Percentiles rank a stretch among this genome's conserved stretches.
Evolutionary conservation across 2,329 filamentous ascomycete genomes (phyloP).

Genomic region (Thielaviopsis populi): DNA sequence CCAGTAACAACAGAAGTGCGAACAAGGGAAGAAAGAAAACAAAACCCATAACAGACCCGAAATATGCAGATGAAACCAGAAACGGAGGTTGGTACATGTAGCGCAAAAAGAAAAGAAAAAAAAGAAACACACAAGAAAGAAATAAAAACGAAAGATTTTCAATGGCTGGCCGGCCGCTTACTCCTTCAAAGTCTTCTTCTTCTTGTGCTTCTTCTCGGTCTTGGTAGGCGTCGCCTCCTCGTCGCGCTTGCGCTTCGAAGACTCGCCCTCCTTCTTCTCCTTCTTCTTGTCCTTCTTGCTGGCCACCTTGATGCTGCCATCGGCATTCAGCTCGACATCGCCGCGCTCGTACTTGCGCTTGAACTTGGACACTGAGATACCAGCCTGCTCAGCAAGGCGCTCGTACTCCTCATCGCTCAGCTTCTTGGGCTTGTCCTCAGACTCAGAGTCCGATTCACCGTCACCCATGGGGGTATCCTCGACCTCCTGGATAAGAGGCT

Average conservation of each 20-base stretch:
- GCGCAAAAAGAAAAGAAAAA: constrained; percentile 11
- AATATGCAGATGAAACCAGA: constrained; percentile 17
- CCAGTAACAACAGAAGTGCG: constrained; percentile 8
- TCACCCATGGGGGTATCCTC: constrained; percentile 26
- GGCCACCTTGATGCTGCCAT: constrained; percentile 50
- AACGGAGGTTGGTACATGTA: constrained; percentile 15
- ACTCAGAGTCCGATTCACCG: constrained; percentile 26
- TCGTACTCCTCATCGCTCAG: constrained; percentile 27
- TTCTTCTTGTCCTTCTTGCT: constrained; percentile 70
- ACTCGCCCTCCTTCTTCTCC: constrained; percentile 36
- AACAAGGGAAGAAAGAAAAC: constrained; percentile 11
- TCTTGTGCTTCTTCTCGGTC: constrained; percentile 42
- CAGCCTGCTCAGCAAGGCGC: constrained; percentile 48
- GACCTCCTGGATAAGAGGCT: constrained; percentile 35
- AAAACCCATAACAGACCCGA: constrained; percentile 14
- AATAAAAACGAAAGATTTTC: not conserved
- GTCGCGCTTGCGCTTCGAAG: constrained; percentile 49
- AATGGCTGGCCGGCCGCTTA: constrained; percentile 2
- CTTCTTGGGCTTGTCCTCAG: constrained; percentile 21
- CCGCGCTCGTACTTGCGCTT: constrained; percentile 64
- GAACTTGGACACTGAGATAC: constrained; percentile 60
- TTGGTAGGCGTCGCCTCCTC: constrained; percentile 36
- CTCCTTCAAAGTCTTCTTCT: constrained; percentile 27
- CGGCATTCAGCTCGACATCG: constrained; percentile 50
- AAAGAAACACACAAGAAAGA: constrained; percentile 12